Conservation (phyloP, 2,329 filamentous ascomycete species). For the Verticillium albo-atrum region DNA sequence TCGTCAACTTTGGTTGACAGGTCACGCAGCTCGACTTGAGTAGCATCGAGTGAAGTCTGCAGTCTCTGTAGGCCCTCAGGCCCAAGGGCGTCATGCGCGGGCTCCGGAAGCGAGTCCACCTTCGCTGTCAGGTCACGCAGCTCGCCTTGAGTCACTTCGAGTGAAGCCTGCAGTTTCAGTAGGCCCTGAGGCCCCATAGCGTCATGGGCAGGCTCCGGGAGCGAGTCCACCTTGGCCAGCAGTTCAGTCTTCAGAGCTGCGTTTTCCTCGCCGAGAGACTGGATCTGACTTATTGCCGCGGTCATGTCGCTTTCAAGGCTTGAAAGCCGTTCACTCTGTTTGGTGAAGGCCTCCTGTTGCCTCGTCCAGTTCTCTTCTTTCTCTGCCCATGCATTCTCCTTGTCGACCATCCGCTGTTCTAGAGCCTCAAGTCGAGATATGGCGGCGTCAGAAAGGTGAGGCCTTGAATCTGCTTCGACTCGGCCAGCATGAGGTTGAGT, state of each 20-base stretch:
- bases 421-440: conserved; percentile 5
- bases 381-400: background rate
- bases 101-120: background rate
- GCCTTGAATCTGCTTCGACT: background rate
- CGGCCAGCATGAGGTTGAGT: background rate
- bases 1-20: background rate
- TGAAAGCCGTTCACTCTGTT: conserved; percentile 10
- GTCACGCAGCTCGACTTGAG: background rate
- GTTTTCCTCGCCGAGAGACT: background rate
- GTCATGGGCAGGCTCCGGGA: background rate
- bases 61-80: background rate
- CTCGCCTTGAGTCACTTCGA: background rate
- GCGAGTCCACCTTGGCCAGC: background rate
- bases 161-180: background rate
- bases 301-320: conserved; percentile 1
- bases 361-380: background rate
- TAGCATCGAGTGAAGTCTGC: background rate
- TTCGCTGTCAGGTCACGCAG: background rate
- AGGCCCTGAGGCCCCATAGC: background rate
- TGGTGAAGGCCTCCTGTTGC: conserved; percentile 6
- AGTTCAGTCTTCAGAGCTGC: background rate
- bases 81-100: background rate
- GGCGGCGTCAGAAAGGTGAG: background rate
- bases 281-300: background rate
- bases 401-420: background rate